Evolutionary conservation across 768 basidiomycete species (phyloP).

Genomic region (Lactarius hatsudake): DNA sequence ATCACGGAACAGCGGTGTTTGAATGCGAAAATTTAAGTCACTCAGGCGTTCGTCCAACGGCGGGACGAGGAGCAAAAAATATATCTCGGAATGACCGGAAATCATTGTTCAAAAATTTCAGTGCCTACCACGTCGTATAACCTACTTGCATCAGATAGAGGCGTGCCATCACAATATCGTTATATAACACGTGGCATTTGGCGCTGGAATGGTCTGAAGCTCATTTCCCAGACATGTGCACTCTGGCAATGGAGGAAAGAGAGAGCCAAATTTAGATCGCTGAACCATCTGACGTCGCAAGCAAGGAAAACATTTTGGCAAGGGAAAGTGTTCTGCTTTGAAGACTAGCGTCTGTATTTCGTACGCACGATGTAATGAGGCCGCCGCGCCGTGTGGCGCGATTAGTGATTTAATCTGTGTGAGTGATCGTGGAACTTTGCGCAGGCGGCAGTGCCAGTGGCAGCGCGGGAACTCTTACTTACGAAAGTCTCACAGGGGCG

Average conservation of each 20-base stretch:
- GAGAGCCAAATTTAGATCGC: background rate
- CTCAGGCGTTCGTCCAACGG: no score
- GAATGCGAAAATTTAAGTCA: background rate
- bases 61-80: background rate
- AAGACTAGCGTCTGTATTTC: background rate
- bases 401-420: background rate
- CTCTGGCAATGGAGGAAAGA: background rate
- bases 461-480: background rate
- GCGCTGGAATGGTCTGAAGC: background rate
- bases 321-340: background rate
- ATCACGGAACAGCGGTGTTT: background rate
- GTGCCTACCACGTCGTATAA: background rate
- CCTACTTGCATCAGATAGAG: background rate
- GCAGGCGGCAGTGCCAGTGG: background rate
- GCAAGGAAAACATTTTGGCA: background rate
- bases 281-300: background rate
- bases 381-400: background rate
- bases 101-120: background rate
- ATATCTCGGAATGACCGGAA: background rate
- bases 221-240: background rate
- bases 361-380: background rate
- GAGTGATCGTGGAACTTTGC: background rate
- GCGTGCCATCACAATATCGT: background rate
- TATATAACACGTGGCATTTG: background rate
- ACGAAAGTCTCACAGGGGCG: background rate